Evolutionary conservation across 169 alveolate species (phyloP).

Genomic region (Plasmodium sp.): DNA sequence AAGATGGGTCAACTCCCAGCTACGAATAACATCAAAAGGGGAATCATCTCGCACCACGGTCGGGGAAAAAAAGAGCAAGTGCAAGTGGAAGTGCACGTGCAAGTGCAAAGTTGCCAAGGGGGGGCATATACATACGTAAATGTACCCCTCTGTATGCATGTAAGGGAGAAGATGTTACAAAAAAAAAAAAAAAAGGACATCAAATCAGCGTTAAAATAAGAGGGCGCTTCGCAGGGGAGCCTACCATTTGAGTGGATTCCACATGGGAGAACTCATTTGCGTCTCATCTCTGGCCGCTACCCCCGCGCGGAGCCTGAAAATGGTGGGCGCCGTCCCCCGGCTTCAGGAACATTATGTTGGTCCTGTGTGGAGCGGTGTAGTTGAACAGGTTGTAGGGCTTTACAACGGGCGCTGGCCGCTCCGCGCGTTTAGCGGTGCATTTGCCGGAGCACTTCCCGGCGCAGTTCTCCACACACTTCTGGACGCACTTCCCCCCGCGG

Average conservation of each 20-base stretch:
- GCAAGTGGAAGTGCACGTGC: neutral
- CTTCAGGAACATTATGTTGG: conserved; percentile 6
- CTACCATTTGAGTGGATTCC: neutral
- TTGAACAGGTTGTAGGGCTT: conserved; percentile 12
- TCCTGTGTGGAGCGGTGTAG: neutral
- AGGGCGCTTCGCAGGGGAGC: neutral
- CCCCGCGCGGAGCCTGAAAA: neutral
- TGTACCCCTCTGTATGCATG: neutral
- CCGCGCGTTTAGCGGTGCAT: neutral
- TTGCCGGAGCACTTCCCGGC: neutral
- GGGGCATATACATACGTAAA: neutral
- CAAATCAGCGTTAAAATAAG: neutral
- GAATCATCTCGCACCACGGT: neutral
- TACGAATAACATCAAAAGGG: neutral
- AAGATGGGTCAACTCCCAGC: neutral
- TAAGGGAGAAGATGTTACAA: neutral
- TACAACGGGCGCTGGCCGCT: neutral
- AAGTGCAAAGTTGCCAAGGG: neutral
- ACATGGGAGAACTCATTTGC: neutral
- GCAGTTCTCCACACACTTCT: neutral
- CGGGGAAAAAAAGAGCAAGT: neutral
- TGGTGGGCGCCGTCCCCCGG: neutral
- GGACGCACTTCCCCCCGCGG: neutral
- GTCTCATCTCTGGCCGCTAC: neutral
- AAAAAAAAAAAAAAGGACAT: neutral